A percentile compares a stretch with the other conserved stretches of the same genome.
Conservation (phyloP, 805 yeast genomes). For the Suhomyces canberraensis region DNA sequence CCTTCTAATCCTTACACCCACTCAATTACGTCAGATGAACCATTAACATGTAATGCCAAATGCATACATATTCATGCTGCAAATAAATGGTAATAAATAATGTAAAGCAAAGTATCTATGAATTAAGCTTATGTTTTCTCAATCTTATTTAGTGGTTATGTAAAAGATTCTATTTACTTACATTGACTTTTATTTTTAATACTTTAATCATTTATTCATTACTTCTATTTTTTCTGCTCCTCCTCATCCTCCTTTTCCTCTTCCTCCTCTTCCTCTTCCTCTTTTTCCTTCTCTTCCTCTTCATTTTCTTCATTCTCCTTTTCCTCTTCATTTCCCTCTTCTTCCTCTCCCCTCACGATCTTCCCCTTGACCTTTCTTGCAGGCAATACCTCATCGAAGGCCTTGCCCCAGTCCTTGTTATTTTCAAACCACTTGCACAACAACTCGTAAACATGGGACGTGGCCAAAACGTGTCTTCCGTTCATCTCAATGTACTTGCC, state of each 20-base stretch:
- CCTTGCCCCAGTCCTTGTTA: conserved; percentile 73
- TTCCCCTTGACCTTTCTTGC: conserved; percentile 53
- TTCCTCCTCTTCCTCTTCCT: conserved; percentile 3
- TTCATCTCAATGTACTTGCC: conserved; percentile 77
- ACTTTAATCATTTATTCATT: too few species aligned
- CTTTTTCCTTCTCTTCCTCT: conserved; percentile 3
- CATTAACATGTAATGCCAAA: too few species aligned
- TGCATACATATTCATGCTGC: too few species aligned
- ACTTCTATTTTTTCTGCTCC: too few species aligned
- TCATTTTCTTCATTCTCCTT: conserved; percentile 7
- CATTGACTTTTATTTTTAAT: too few species aligned
- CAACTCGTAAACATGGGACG: conserved; percentile 91
- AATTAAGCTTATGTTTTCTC: too few species aligned
- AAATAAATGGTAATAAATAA: too few species aligned
- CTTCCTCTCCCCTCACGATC: conserved; percentile 2
- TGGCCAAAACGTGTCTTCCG: conserved; percentile 87
- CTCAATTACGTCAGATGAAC: too few species aligned
- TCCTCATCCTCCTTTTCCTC: conserved; percentile 10
- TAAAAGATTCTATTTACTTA: too few species aligned
- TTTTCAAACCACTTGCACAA: conserved; percentile 74
- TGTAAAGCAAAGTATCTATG: too few species aligned
- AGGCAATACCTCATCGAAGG: conserved; percentile 87
- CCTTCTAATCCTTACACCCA: too few species aligned
- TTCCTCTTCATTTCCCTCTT: conserved; percentile 2
- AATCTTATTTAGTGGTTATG: too few species aligned